phyloP scores from a whole-genome alignment of 306 rosid species.

The Prinsepia uniflora region DNA sequence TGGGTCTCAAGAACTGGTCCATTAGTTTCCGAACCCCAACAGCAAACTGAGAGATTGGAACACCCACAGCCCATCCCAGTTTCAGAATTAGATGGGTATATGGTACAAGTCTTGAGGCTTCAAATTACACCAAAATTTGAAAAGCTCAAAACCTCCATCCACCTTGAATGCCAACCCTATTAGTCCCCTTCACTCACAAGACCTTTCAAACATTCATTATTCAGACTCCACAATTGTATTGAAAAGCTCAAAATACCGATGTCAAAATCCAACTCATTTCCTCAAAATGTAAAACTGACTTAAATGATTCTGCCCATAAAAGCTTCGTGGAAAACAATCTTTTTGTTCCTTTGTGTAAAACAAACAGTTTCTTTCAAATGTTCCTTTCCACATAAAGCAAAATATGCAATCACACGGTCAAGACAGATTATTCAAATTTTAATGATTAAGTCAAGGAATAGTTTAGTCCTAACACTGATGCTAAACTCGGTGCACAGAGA shows the following conservation, averaged over 20 bases:
- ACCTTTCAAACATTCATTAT: conserved; percentile 16
- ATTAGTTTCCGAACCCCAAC: conserved; percentile 39
- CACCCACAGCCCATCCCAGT: conserved; percentile 79
- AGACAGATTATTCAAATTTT: conserved; percentile 1
- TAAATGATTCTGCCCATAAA: neutral
- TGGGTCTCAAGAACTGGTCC: conserved; percentile 47
- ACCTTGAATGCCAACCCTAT: conserved; percentile 22
- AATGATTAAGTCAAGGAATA: conserved; percentile 8
- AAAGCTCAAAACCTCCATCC: conserved; percentile 26
- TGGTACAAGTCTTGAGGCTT: conserved; percentile 21
- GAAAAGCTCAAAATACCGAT: conserved; percentile 7
- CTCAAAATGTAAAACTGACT: neutral
- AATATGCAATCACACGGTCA: conserved; percentile 5
- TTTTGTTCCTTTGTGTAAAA: neutral
- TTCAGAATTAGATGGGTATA: conserved; percentile 26
- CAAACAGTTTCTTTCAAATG: conserved; percentile 9
- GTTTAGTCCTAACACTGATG: conserved; percentile 4
- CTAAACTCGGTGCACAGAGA: conserved; percentile 8
- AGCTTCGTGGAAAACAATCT: neutral
- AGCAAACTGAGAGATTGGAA: conserved; percentile 60
- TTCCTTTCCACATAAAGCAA: conserved; percentile 18
- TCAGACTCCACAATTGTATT: conserved; percentile 1
- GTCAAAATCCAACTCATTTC: conserved; percentile 18
- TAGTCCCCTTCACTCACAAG: conserved; percentile 21
- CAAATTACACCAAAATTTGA: conserved; percentile 14